A percentile compares a stretch with the other conserved stretches of the same genome.
phyloP scores from a whole-genome alignment of 805 yeast genomes.

The Sporopachydermia quercuum region DNA sequence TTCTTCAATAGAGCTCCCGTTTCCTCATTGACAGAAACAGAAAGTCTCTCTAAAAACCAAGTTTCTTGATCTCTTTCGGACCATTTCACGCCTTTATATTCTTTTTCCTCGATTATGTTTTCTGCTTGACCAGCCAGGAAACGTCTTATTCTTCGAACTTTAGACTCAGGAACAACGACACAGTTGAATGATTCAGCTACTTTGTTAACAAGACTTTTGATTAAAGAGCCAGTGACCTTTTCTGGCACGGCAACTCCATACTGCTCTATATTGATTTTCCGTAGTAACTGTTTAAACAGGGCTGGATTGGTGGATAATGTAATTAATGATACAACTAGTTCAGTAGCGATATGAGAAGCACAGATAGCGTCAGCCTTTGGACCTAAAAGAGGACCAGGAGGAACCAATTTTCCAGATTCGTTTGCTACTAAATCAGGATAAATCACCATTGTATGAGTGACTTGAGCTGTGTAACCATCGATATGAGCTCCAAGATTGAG shows the following conservation, averaged over 20 bases:
- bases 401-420: slow-evolving; percentile 25
- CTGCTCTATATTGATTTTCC: no score
- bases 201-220: slow-evolving; percentile 69
- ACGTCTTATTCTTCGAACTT: slow-evolving; percentile 81
- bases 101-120: slow-evolving; percentile 81
- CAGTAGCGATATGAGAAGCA: slow-evolving; percentile 82
- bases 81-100: slow-evolving; percentile 87
- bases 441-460: slow-evolving; percentile 76
- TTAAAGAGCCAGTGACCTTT: slow-evolving; percentile 47
- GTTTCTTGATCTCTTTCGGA: slow-evolving; percentile 69
- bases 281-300: slow-evolving; percentile 8
- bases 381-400: slow-evolving; percentile 73
- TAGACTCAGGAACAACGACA: slow-evolving; percentile 81
- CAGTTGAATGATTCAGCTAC: slow-evolving; percentile 77
- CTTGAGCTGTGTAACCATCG: slow-evolving; percentile 86
- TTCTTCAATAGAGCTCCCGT: slow-evolving; percentile 3
- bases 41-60: slow-evolving; percentile 27
- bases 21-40: slow-evolving; percentile 6
- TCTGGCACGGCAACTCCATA: slow-evolving; percentile 9
- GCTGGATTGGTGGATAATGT: slow-evolving; percentile 62
- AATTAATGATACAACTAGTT: slow-evolving; percentile 65
- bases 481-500: slow-evolving; percentile 80
- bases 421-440: slow-evolving; percentile 44
- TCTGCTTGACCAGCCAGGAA: slow-evolving; percentile 94
- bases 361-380: slow-evolving; percentile 77